phyloP scores from a whole-genome alignment of 495 filamentous ascomycete genomes.

The Parathielavia hyrcaniae region DNA sequence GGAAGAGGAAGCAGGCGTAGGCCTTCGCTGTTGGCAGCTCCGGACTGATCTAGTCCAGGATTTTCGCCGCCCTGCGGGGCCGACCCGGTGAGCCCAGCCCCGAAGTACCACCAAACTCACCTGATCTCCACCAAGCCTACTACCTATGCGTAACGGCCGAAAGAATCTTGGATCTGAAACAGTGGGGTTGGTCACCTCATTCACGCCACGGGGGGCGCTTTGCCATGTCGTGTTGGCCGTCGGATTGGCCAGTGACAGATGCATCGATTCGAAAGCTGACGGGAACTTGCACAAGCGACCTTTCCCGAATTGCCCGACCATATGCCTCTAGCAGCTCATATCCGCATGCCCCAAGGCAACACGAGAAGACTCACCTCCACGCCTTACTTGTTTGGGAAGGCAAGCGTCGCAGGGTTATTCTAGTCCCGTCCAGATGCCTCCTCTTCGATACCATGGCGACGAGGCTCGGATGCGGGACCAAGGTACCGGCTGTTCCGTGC shows the following conservation, averaged over 20 bases:
- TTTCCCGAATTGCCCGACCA: conserved; percentile 24
- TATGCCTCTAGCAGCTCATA: conserved; percentile 24
- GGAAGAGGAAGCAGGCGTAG: neutral
- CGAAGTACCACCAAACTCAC: conserved; percentile 8
- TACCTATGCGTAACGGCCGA: conserved; percentile 30
- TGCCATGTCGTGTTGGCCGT: conserved; percentile 15
- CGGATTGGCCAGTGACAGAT: conserved; percentile 30
- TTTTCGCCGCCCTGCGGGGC: neutral
- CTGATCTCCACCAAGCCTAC: conserved; percentile 9
- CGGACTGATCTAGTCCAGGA: neutral
- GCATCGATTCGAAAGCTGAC: conserved; percentile 32
- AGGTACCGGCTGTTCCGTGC: conserved; percentile 3
- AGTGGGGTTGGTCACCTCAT: conserved; percentile 24
- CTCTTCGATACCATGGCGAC: neutral
- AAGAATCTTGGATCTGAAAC: conserved; percentile 35
- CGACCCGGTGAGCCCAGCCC: conserved; percentile 2
- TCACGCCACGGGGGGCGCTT: conserved; percentile 18
- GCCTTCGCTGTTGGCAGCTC: neutral
- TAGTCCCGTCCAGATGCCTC: conserved; percentile 1
- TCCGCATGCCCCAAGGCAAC: conserved; percentile 28
- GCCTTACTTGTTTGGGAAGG: conserved; percentile 20
- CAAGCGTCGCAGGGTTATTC: conserved; percentile 15
- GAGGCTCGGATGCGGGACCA: conserved; percentile 7
- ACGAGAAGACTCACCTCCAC: conserved; percentile 19
- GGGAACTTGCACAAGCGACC: conserved; percentile 38